These are phyloP conservation scores for Aspergillus sclerotialis DNA, from an alignment of 2,329 filamentous ascomycete species.

Conservation along the genomic window DNA sequence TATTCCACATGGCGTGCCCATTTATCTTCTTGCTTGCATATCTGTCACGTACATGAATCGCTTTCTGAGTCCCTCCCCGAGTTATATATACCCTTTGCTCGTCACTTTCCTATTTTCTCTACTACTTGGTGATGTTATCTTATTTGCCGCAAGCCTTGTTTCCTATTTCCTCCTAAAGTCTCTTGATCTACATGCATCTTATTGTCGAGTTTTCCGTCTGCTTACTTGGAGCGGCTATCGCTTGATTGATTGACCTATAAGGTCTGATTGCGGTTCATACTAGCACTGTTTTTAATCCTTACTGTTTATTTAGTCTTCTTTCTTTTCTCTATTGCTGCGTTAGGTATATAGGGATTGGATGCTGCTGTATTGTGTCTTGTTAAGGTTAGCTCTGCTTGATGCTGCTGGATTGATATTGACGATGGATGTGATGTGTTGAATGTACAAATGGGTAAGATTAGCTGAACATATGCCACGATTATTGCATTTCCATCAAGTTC, in stretches of 20 bases:
- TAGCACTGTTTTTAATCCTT: no score
- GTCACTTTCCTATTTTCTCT: background rate
- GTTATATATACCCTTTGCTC: slow-evolving; percentile 7
- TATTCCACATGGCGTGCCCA: slow-evolving; percentile 1
- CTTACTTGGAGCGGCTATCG: background rate
- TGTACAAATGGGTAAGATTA: background rate
- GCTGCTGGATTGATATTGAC: background rate
- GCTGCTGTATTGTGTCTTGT: background rate
- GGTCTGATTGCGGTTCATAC: no score
- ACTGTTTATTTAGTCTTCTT: background rate
- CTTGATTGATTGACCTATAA: background rate
- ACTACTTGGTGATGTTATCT: no score
- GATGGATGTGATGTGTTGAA: background rate
- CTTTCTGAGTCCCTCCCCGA: slow-evolving; percentile 3
- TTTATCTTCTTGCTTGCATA: slow-evolving; percentile 2
- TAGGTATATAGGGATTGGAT: no score
- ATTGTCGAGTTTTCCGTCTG: slow-evolving; percentile 2
- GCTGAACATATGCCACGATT: no score
- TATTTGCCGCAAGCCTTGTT: no score
- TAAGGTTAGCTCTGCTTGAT: no score
- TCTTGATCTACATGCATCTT: slow-evolving; percentile 5
- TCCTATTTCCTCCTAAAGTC: no score
- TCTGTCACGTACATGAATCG: slow-evolving; percentile 5
- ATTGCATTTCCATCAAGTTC: background rate
- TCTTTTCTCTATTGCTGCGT: background rate